Evolutionary conservation across 495 filamentous ascomycete genomes (phyloP), one percentile per base, ranked within the genome.

Genomic region (Coniosporium apollinis): DNA sequence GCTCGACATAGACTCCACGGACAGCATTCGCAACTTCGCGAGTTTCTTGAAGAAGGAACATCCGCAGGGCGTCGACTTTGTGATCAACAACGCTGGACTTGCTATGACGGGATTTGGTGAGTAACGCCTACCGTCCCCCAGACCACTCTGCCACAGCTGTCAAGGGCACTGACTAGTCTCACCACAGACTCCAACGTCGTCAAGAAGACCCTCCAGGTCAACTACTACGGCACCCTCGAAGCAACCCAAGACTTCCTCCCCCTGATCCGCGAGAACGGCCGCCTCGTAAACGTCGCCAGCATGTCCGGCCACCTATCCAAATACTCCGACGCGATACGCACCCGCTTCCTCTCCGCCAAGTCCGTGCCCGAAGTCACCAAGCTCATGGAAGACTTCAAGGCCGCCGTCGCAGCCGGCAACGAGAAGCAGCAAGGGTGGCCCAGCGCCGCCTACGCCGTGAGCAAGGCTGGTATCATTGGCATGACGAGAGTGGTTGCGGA

Each of bases 1-100:
- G 9, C 51, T 69, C 0, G 65, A 69, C 40, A 66, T 69, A 28
- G 47, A 49, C 8, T 36, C 59, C 33, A 43, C 42, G 16, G 38
- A 48, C 19, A 66, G 62, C 47, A 59, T 67, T 13, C 18, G 46
- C 17, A 42, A 39, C 1, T 59, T 69, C 35, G 42, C 44, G 6
- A 43, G 47, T 1, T 59, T 60, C 19, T 30, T 68, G 40, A 53
- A 59, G 39, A 48, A 54, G 21, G 50, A 58, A 19, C 61, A 67
- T 43, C 50, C 53, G 8, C 54, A 65, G 15, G 61, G 64, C 1
- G 48, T 69, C 19, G 64, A 69, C 42, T 39, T 66, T 14, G 49
- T 66, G 5, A 52, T 67, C 36, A 68, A 68, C 46, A 68, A 68
- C 43, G 65, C 62, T 1, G 62, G 56, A 2, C 57, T 51, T 21